Conservation (phyloP, 805 yeast species). For the Suhomyces canberraensis region DNA sequence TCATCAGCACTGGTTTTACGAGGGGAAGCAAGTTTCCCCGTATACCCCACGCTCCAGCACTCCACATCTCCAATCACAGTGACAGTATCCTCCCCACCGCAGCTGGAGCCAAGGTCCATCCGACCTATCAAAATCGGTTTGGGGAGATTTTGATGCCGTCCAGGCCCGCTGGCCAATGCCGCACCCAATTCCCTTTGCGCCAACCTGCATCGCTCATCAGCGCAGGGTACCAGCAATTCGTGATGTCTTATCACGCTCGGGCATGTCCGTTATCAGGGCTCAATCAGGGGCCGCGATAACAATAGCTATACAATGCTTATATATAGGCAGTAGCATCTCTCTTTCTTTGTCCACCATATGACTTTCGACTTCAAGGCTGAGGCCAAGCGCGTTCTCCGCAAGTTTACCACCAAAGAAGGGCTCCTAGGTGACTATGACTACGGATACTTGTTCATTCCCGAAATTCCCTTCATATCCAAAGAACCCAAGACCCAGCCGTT, state of each 20-base stretch:
- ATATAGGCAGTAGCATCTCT: background rate
- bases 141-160: no score
- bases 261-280: background rate
- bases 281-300: background rate
- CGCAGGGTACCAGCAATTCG: no score
- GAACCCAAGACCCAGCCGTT: conserved; percentile 65
- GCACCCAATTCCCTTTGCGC: no score
- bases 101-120: no score
- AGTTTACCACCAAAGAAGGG: conserved; percentile 75
- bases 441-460: conserved; percentile 73
- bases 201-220: no score
- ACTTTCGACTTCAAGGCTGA: conserved; percentile 11
- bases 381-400: conserved; percentile 27
- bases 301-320: background rate
- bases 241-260: background rate
- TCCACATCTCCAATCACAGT: no score
- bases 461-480: conserved; percentile 59
- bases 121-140: no score
- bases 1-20: no score
- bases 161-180: no score
- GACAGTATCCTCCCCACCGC: no score
- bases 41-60: no score
- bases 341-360: background rate
- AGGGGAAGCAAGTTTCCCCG: no score
- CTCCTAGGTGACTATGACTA: conserved; percentile 87